Evolutionary conservation across 148 eudicot species (phyloP).

Genomic region (Camellia lanceoleosa): DNA sequence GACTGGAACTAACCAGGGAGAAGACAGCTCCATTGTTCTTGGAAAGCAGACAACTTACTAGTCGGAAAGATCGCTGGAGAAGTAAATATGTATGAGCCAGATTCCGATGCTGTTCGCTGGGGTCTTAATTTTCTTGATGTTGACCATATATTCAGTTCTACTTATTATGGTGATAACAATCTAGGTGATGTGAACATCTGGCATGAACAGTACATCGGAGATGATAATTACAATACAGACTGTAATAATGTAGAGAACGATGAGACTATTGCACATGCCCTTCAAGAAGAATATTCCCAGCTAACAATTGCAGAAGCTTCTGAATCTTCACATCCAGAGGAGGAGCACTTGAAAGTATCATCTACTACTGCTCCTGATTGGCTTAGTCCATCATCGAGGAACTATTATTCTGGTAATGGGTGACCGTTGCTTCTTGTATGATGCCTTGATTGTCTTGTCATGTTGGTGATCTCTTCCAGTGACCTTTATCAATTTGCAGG

Average conservation of each 20-base stretch:
- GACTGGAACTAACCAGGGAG: constrained; percentile 15
- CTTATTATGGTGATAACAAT: constrained; percentile 49
- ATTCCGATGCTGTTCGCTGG: constrained; percentile 68
- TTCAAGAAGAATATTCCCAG: constrained; percentile 68
- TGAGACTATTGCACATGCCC: constrained; percentile 50
- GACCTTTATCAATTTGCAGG: constrained; percentile 35
- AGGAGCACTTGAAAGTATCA: constrained; percentile 36
- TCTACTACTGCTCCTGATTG: constrained; percentile 45
- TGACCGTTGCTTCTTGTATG: constrained; percentile 12
- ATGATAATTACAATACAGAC: constrained; percentile 34
- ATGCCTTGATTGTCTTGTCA: constrained; percentile 10
- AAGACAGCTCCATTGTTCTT: constrained; percentile 8
- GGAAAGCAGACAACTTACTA: constrained; percentile 15
- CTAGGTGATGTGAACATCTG: constrained; percentile 55
- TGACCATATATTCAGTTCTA: constrained; percentile 49
- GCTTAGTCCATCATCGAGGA: constrained; percentile 38
- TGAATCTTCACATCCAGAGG: constrained; percentile 50
- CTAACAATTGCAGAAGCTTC: constrained; percentile 48
- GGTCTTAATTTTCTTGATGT: constrained; percentile 61
- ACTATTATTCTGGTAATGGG: constrained; percentile 49
- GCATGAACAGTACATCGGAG: constrained; percentile 41
- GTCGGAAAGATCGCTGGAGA: constrained; percentile 13
- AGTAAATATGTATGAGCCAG: constrained; percentile 56
- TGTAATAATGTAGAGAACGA: constrained; percentile 46
- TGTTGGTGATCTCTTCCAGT: constrained; percentile 8